Base-by-base conservation (phyloP, 352 stramenopile genomes). In the Phytopythium sindhum region DNA sequence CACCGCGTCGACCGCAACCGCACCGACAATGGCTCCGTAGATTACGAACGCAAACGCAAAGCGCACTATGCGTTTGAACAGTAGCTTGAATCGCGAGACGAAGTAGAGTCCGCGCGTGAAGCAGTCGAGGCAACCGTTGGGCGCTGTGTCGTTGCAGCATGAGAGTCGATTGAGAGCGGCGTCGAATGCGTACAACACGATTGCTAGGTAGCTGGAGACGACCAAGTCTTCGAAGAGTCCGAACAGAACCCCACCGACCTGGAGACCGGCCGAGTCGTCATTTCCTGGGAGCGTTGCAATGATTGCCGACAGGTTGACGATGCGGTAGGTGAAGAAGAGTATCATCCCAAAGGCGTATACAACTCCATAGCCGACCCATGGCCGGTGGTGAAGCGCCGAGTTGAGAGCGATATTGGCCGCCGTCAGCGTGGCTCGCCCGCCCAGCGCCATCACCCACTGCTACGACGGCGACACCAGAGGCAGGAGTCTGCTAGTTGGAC, bases 121-220 rank as follows among this genome's bases (percentile, higher is more conserved):
- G 55, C 69, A 76, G 60, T 76, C 69, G 23, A 67, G 54, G 35
- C 61, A 73, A 12, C 69, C 69, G 24, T 76, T 70, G 1, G 69
- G 69, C 2, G 69, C 66, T 39, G 69, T 73, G 51, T 76, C 69
- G 24, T 76, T 73, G 62, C 69, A 76, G 23, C 41, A 66, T 19
- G 51, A 33, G 15, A 39, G 64, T 15, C 47, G 39, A 51, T 76
- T 76, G 60, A 76, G 64, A 4, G 26, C 33, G 14, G 69, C 69
- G 28, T 76, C 69, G 26, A 76, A 65, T 6, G 55, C n/a, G 4
- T 37, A 70, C 9, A 76, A 59, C 31, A 65, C 37, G 23, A 56
- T 1, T 14, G 67, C n/a, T 0, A 73, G 31, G 39, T 73, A 68
- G n/a, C 66, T 70, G 5, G 59, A 51, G 35, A 73, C 69, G n/a